Conservation (phyloP, 352 stramenopile species). For the Achlya hypogyna region DNA sequence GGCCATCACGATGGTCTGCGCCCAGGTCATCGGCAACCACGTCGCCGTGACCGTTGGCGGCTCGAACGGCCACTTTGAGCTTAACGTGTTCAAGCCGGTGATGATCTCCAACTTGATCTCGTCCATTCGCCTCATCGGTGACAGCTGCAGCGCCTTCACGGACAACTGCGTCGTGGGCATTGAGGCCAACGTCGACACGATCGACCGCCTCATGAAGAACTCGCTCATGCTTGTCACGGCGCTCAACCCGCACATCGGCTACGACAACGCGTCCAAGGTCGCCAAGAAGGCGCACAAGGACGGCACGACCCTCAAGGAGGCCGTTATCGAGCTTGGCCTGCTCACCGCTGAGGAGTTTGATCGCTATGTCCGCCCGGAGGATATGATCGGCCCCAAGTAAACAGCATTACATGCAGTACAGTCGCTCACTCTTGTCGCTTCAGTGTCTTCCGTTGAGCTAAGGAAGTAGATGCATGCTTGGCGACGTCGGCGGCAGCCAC, state of each 20-base stretch:
- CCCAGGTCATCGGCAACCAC: constrained; percentile 95
- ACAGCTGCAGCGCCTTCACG: constrained; percentile 84
- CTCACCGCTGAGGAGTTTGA: constrained; percentile 94
- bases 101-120: constrained; percentile 88
- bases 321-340: constrained; percentile 81
- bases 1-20: constrained; percentile 94
- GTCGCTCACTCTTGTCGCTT: not conserved
- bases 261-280: constrained; percentile 95
- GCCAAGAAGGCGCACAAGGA: constrained; percentile 95
- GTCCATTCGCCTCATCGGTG: constrained; percentile 80
- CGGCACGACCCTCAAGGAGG: constrained; percentile 88
- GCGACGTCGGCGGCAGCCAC: not conserved
- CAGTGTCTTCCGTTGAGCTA: not conserved
- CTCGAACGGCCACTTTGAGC: constrained; percentile 94
- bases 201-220: constrained; percentile 90
- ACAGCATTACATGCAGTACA: not conserved
- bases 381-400: constrained; percentile 82
- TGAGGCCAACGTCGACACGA: constrained; percentile 81
- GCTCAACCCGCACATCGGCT: constrained; percentile 95
- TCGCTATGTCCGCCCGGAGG: constrained; percentile 88
- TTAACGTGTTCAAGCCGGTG: constrained; percentile 97
- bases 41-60: constrained; percentile 88
- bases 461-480: not conserved
- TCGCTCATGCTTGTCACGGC: constrained; percentile 96
- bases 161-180: constrained; percentile 90